Conservation (phyloP, 1,284 basidiomycete genomes). For the Baeospora myosura region DNA sequence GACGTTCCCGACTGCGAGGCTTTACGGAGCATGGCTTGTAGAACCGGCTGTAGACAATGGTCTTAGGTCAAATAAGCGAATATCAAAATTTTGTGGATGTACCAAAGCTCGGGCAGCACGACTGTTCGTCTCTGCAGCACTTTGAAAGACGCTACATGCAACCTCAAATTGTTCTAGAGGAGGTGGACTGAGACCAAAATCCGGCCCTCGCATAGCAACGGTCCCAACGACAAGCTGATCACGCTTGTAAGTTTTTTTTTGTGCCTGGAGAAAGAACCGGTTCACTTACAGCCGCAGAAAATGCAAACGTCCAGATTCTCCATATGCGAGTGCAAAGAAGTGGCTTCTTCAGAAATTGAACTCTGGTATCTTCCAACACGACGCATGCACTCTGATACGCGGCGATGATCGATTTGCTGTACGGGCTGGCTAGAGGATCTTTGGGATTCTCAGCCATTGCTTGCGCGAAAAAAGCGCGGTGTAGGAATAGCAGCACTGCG, state of each 20-base stretch:
- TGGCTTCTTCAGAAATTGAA: conserved; percentile 33
- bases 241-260: background rate
- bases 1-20: conserved; percentile 24
- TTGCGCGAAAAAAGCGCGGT: conserved; percentile 42
- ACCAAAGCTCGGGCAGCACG: conserved; percentile 40
- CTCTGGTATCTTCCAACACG: conserved; percentile 29
- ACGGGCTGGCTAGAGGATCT: conserved; percentile 33
- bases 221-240: conserved; percentile 37
- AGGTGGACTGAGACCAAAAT: conserved; percentile 31
- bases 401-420: conserved; percentile 33
- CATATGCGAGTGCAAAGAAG: conserved; percentile 35
- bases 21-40: conserved; percentile 32
- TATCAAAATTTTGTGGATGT: conserved; percentile 9
- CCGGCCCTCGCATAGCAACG: conserved; percentile 31
- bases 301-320: conserved; percentile 42
- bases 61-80: conserved; percentile 4
- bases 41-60: conserved; percentile 24
- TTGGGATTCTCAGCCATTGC: conserved; percentile 35
- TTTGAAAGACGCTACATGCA: conserved; percentile 32
- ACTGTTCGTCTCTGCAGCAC: conserved; percentile 33
- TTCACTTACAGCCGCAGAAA: conserved; percentile 36
- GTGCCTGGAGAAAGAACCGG: background rate
- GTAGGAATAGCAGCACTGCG: conserved; percentile 40
- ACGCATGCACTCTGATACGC: conserved; percentile 38
- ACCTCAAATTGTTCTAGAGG: conserved; percentile 34